Percentiles rank a stretch among this genome's conserved stretches.
These are phyloP conservation scores for Mediolabrus comicus DNA, from an alignment of 108 stramenopile species.

Conservation along the genomic window DNA sequence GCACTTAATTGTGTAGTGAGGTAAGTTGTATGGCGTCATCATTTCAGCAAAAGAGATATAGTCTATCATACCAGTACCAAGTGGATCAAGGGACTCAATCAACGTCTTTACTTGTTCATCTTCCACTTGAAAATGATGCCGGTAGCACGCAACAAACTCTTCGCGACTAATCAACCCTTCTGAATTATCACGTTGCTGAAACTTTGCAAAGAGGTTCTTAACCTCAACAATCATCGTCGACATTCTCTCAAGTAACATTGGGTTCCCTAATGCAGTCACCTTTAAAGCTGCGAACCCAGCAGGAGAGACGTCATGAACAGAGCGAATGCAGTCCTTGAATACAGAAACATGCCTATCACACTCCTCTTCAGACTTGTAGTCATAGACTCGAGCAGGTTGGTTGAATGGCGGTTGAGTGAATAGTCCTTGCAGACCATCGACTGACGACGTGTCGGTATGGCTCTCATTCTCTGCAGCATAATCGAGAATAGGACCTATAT, in stretches of 20 bases:
- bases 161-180: conserved; percentile 64
- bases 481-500: conserved; percentile 91
- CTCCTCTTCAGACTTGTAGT: conserved; percentile 76
- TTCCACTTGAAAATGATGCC: conserved; percentile 43
- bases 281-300: conserved; percentile 93
- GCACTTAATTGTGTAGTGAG: conserved; percentile 53
- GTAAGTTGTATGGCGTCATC: conserved; percentile 54
- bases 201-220: conserved; percentile 61
- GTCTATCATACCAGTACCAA: conserved; percentile 63
- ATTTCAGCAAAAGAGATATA: conserved; percentile 82
- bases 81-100: conserved; percentile 59
- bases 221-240: conserved; percentile 77
- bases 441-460: conserved; percentile 1
- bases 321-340: conserved; percentile 78
- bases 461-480: conserved; percentile 94
- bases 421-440: conserved; percentile 1
- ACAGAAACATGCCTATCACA: conserved; percentile 80
- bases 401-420: conserved; percentile 41
- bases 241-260: conserved; percentile 83
- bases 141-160: conserved; percentile 58
- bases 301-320: conserved; percentile 71
- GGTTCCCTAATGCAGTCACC: conserved; percentile 93
- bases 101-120: conserved; percentile 46
- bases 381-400: conserved; percentile 65
- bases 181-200: conserved; percentile 48